Evolutionary conservation across 2,329 filamentous ascomycete species (phyloP), one percentile per base, ranked within the genome.

Genomic region (Thyridium curvatum): DNA sequence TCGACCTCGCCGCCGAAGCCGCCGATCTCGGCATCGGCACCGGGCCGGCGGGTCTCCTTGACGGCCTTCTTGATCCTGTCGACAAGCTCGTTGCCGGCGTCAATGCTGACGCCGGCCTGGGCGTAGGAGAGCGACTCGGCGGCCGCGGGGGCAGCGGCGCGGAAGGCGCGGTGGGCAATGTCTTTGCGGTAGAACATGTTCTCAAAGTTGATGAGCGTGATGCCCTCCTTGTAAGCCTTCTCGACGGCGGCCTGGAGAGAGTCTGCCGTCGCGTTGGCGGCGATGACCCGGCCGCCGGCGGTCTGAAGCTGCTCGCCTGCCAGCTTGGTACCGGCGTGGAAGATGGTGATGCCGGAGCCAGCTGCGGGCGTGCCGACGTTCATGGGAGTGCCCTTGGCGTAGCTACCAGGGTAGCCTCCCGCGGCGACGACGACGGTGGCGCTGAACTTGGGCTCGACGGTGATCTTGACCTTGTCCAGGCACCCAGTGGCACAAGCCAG

Each of bases 381-480:
- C 61, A 74, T 84, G 48, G 62, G 68, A 32, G 65, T 85, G 39
- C 87, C 89, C 67, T 94, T 95, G 38, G 77, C 73, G 60, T 97
- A 97, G 1, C 78, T 71, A 40, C 83, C 86, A 5, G 93, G 93
- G 58, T 98, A 98, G 3, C 93, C 93, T 16, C 84, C 87, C 8
- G 93, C 86, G 39, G 91, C 88, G 14, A 94, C 83, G n/a, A 97
- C 89, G 28, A 98, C 89, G 2, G 91, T 97, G 18, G 88, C 85
- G 46, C 88, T 89, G 54, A 84, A 93, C 45, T 77, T 79, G 35
- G 72, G 56, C 43, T 84, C 75, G 28, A 91, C 65, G 45, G 80
- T 79, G 49, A 94, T 67, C 6, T 74, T 65, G 35, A 89, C 76
- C 42, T 77, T 76, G 45, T 84, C 76, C 14, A 97, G 74, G 54